Evolutionary conservation across 208 protist genomes (phyloP), one percentile per base, ranked within the genome.

Genomic region (Trypanosoma lewisi): DNA sequence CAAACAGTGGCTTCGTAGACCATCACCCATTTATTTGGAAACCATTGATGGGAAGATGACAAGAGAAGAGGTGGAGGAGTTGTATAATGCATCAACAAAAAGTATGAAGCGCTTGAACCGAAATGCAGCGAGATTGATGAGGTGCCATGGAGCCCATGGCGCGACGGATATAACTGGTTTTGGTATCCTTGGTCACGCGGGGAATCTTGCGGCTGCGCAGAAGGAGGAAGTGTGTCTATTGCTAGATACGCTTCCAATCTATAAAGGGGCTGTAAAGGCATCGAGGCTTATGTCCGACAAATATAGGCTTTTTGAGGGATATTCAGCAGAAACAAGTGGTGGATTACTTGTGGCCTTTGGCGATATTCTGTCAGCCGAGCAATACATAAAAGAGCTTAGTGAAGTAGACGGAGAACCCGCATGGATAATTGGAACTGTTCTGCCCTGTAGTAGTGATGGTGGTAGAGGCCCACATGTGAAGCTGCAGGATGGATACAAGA

Each of bases 101-200:
- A 85, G 77, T 57, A 98, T 98, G 96, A 60, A 73, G 28, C 81
- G 90, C 28, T 79, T 99, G 27, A 99, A 98, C 63, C 74, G 83
- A 7, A 74, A 51, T 19, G 97, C 75, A 2, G 95, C 94, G 3
- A 55, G 56, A 33, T 69, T 98, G 44, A 98, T 99, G 95, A 75
- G 61, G 9, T 82, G 84, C 60, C 67, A 93, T 57, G 64, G 69
- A 9, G 91, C 95, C 0, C 94, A 97, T 71, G 96, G 85, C 4
- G 91, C 94, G 12, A 99, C 97, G 0, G 97, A 99, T 67, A 84
- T 99, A 19, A 99, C 97, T 4, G 97, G 96, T n/a, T 99, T 98
- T 69, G 97, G 97, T 47, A 93, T 98, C 63, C 57, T 98, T 5
- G 97, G 97, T 0, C 97, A 99, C 77, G 86, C 93, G 2, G 64